Percentiles rank a stretch among this genome's conserved stretches.
Evolutionary conservation across 169 alveolate species (phyloP).

Genomic region (Theileria orientalis): DNA sequence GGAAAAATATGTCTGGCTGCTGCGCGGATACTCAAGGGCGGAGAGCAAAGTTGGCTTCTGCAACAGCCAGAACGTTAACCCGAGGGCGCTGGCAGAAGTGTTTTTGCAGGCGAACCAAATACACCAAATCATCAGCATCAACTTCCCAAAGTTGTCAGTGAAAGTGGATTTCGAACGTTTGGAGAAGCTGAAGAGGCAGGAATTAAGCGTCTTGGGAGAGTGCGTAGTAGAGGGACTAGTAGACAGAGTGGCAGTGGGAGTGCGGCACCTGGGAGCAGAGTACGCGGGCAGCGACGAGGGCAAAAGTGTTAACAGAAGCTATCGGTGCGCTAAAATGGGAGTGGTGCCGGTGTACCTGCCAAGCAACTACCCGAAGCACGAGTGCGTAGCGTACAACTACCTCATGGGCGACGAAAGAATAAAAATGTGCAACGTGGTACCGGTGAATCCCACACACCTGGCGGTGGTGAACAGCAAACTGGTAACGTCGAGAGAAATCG

Average conservation of each 20-base stretch:
- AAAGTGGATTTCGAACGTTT: constrained; percentile 7
- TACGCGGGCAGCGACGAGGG: no score
- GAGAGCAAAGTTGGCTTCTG: constrained; percentile 16
- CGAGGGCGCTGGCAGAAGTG: constrained; percentile 28
- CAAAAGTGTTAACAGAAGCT: background rate
- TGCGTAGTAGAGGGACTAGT: constrained; percentile 47
- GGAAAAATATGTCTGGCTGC: constrained; percentile 36
- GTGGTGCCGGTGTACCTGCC: constrained; percentile 20
- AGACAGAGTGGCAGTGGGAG: constrained; percentile 48
- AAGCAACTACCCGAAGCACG: constrained; percentile 37
- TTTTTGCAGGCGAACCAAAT: constrained; percentile 57
- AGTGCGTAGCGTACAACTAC: constrained; percentile 49
- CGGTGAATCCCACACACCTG: constrained; percentile 30
- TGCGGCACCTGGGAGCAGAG: background rate
- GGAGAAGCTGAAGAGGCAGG: constrained; percentile 10
- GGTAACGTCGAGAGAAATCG: constrained; percentile 10
- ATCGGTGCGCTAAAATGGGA: constrained; percentile 4
- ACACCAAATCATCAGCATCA: constrained; percentile 6
- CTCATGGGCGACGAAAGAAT: constrained; percentile 57
- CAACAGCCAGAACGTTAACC: constrained; percentile 10
- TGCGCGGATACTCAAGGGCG: constrained; percentile 14
- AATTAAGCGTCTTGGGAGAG: constrained; percentile 11
- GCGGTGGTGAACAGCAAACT: constrained; percentile 25
- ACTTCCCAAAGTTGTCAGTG: background rate
- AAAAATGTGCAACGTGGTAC: constrained; percentile 42